Evolutionary conservation across 139 green algal genomes (phyloP).

Genomic region (Chlamydomonas sphaeroides): DNA sequence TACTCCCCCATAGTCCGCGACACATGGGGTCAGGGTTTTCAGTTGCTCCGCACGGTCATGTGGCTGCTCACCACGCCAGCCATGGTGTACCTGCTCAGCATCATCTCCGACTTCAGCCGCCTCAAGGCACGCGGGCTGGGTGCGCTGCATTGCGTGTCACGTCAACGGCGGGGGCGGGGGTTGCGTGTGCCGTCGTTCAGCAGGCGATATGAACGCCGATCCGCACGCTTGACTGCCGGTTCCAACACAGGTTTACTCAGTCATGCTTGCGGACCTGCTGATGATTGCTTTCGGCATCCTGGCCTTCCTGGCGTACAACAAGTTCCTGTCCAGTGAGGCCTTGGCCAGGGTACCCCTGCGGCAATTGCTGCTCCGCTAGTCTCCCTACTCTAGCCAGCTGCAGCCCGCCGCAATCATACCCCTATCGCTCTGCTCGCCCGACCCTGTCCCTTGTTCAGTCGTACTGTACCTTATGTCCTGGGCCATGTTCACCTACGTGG

Average conservation of each 20-base stretch:
- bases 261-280: constrained; percentile 29
- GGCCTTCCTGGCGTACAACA: constrained; percentile 20
- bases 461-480: not conserved
- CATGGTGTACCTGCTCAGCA: constrained; percentile 65
- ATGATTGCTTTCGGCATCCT: constrained; percentile 47
- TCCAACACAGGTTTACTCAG: constrained; percentile 40
- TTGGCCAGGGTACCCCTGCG: too few species aligned
- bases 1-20: constrained; percentile 42
- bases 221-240: too few species aligned
- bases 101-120: constrained; percentile 54
- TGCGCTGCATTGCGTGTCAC: not conserved
- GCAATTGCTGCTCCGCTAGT: too few species aligned
- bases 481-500: constrained; percentile 22
- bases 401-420: too few species aligned
- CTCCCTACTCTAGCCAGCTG: too few species aligned
- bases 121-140: too few species aligned
- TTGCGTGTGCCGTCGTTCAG: too few species aligned
- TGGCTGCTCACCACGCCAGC: constrained; percentile 55
- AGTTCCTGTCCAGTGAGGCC: constrained; percentile 13
- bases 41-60: constrained; percentile 51
- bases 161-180: too few species aligned
- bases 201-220: too few species aligned
- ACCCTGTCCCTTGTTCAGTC: constrained; percentile 9
- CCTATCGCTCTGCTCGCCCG: not conserved
- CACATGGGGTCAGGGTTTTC: constrained; percentile 35